Conservation (phyloP, 768 basidiomycete species). For the Strobilomyces dryophilus region DNA sequence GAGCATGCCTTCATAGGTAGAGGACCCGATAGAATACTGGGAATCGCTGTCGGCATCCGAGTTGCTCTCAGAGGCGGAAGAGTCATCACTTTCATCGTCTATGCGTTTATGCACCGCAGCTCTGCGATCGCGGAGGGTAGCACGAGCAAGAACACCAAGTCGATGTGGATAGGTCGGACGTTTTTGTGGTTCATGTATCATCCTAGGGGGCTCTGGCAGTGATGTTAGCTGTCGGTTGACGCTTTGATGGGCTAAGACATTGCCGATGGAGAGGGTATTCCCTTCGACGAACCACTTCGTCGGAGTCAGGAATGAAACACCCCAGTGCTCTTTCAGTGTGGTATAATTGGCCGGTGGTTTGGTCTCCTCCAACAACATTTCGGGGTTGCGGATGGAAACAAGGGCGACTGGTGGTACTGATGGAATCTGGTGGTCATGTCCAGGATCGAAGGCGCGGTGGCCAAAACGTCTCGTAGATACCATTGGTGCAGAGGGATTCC, state of each 20-base stretch:
- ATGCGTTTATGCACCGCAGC: neutral
- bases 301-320: neutral
- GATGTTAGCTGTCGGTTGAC: neutral
- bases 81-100: neutral
- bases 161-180: neutral
- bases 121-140: conserved; percentile 19
- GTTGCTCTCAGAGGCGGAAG: conserved; percentile 15
- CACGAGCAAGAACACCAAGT: conserved; percentile 19
- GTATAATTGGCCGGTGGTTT: conserved; percentile 2
- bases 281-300: neutral
- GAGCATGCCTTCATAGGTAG: conserved; percentile 16
- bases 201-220: neutral
- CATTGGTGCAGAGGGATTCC: conserved; percentile 13
- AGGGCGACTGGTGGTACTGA: neutral
- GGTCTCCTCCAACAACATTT: neutral
- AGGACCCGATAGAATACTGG: conserved; percentile 19
- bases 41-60: conserved; percentile 18
- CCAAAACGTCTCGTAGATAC: neutral
- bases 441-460: neutral
- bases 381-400: neutral
- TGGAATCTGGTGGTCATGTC: neutral
- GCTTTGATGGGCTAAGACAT: neutral
- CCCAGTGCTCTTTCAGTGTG: neutral
- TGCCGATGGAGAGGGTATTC: neutral
- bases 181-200: neutral